A percentile compares a stretch with the other conserved stretches of the same genome.
Evolutionary conservation across 495 filamentous ascomycete species (phyloP).

Genomic region (Aspergillus panamensis): DNA sequence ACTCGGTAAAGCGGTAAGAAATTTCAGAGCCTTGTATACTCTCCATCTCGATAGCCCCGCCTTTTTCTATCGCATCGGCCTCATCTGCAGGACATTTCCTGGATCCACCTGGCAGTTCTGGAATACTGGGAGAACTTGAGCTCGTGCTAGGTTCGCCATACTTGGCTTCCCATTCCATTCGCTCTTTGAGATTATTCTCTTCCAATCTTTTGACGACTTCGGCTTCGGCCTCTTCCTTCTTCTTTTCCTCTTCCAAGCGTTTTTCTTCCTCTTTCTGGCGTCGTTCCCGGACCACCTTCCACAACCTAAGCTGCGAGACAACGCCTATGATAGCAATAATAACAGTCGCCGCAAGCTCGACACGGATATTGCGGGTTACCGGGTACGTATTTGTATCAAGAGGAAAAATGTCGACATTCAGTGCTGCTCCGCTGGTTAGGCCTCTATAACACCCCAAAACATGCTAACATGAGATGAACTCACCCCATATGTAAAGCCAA

Average conservation of each 20-base stretch:
- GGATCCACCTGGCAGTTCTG: slow-evolving; percentile 31
- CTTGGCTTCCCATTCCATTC: slow-evolving; percentile 73
- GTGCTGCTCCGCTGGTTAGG: slow-evolving; percentile 39
- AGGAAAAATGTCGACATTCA: slow-evolving; percentile 80
- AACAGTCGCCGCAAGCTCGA: slow-evolving; percentile 77
- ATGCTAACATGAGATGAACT: slow-evolving; percentile 19
- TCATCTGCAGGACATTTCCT: slow-evolving; percentile 25
- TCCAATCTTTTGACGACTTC: slow-evolving; percentile 65
- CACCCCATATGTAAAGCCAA: slow-evolving; percentile 91
- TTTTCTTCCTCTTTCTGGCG: slow-evolving; percentile 58
- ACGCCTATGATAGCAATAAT: slow-evolving; percentile 71
- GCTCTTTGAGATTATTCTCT: slow-evolving; percentile 61
- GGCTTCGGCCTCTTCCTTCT: slow-evolving; percentile 67
- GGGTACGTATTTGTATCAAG: slow-evolving; percentile 72
- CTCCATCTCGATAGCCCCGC: slow-evolving; percentile 36
- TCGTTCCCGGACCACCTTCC: slow-evolving; percentile 78
- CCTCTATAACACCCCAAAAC: neutral
- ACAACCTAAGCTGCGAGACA: slow-evolving; percentile 80
- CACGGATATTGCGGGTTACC: slow-evolving; percentile 78
- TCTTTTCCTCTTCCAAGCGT: slow-evolving; percentile 51
- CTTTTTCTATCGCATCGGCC: slow-evolving; percentile 27
- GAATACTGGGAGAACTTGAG: slow-evolving; percentile 19
- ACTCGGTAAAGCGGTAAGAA: slow-evolving; percentile 26
- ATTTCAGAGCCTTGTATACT: slow-evolving; percentile 28
- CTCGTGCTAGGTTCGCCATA: slow-evolving; percentile 52